Evolutionary conservation across 129 eudicot species (phyloP), one percentile per base, ranked within the genome.

Genomic region (Solidago caesia): DNA sequence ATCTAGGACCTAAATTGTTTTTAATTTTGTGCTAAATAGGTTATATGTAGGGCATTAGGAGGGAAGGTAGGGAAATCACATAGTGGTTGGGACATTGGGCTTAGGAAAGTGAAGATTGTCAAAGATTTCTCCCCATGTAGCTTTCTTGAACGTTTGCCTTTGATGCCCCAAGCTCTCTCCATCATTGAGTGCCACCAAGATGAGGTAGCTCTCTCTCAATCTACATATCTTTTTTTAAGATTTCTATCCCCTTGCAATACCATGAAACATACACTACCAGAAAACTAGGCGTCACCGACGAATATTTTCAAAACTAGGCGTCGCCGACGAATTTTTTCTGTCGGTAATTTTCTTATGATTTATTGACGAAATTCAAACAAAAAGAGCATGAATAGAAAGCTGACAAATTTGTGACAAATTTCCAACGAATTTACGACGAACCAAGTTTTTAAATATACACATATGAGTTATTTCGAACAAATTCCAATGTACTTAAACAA

Each of bases 171-270:
- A 5, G 55, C 80, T 41, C 91, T 91, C 77, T 81, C 84, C 7
- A 87, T 91, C 76, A 87, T 91, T 21, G 89, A 91, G 82, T 89
- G 92, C 77, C 97, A 91, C 71, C 97, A 89, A 80, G 97, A 91
- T 74, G 91, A 91, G 87, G 96, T 90, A 44, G 0, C 4, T 39
- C 52, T 61, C 9, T 41, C 3, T 58, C 64, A 1, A 16, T 16
- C 64, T 15, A 16, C 64, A 21, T 58, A 15, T 58, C 8, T 4
- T 53, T 53, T 14, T 11, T 53, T 0, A 11, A n/a, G 16, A 1
- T 53, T 53, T 53, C 21, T 21, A 21, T 53, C 53, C 8, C 53
- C 8, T 48, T 8, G 53, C 7, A 48, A 21, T 21, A 21, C 21
- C 21, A 21, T 21, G 21, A 21, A 21, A 21, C 21, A 21, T 21